Evolutionary conservation across 768 basidiomycete genomes (phyloP), one percentile per base, ranked within the genome.

Genomic region (Pluteus cervinus): DNA sequence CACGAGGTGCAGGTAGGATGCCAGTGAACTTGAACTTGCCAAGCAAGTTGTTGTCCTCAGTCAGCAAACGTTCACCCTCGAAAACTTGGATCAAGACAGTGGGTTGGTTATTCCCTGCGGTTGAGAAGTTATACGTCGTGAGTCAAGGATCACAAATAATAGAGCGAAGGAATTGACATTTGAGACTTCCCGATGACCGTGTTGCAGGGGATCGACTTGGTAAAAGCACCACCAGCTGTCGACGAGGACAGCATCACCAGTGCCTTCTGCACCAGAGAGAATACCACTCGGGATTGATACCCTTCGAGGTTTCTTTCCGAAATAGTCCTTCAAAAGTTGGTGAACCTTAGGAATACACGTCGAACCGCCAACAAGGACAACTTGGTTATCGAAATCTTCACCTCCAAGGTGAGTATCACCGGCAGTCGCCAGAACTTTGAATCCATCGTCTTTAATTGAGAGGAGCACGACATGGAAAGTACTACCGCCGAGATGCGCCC

Each of bases 221-320:
- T 96, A 74, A 97, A 89, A 52, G 96, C 92, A 60, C 91, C 90
- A 54, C 93, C 91, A 24, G 93, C 93, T 53, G 92, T 98, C 94
- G 53, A 98, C 88, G 40, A 98, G 84, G 44, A 97, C 83, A 45
- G 96, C 75, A 49, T 91, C 92, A 44, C 79, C 80, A 41, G 86
- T 88, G 44, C 84, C 85, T 57, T 88, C 84, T 54, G 91, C 91
- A 45, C 93, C 94, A 31, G 91, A 86, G 47, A 98, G 86, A 53
- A 98, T 94, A 68, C 90, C 94, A 65, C 88, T 98, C 94, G 37
- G 93, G 91, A 75, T 98, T 96, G 71, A 97, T 98, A 48, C 87
- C 86, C 76, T 91, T 92, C 46, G 92, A 93, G 40, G 91, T 92
- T 61, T 96, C 94, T 71, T 87, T 94, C 60, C 89, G 81, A 64